Evolutionary conservation across 768 basidiomycete species (phyloP).

Genomic region (Collybia sordida): DNA sequence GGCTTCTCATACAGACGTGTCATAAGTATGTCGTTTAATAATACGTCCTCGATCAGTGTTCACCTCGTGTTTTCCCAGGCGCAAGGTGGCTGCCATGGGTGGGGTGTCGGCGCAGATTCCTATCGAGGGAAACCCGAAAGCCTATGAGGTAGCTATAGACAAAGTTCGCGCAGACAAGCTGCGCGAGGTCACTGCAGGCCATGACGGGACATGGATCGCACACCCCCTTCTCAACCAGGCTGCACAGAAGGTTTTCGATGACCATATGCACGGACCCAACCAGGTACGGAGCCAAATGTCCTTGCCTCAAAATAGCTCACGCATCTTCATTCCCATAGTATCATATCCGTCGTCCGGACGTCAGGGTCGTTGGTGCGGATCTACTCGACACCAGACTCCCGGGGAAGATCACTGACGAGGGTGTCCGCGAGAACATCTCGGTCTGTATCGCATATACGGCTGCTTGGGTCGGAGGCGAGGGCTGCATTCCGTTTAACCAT

Average conservation of each 20-base stretch:
- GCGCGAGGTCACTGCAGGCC: slow-evolving; percentile 92
- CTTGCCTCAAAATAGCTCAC: background rate
- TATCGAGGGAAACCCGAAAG: slow-evolving; percentile 90
- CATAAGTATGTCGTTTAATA: slow-evolving; percentile 63
- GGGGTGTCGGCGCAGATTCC: slow-evolving; percentile 99
- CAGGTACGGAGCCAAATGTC: slow-evolving; percentile 50
- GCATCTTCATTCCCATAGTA: slow-evolving; percentile 51
- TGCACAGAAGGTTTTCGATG: slow-evolving; percentile 86
- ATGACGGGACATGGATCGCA: slow-evolving; percentile 99
- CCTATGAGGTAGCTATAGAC: slow-evolving; percentile 90
- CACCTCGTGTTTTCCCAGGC: slow-evolving; percentile 42
- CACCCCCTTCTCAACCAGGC: slow-evolving; percentile 94
- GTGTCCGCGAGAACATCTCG: slow-evolving; percentile 84
- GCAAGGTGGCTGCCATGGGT: slow-evolving; percentile 99
- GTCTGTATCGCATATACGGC: slow-evolving; percentile 89
- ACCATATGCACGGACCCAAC: slow-evolving; percentile 96
- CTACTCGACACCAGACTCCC: slow-evolving; percentile 80
- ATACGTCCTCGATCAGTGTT: slow-evolving; percentile 4
- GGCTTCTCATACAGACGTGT: slow-evolving; percentile 95
- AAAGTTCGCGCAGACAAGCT: slow-evolving; percentile 96
- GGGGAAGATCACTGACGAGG: slow-evolving; percentile 85
- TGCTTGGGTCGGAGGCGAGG: slow-evolving; percentile 96
- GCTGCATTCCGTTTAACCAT: slow-evolving; percentile 94
- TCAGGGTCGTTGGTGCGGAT: slow-evolving; percentile 84
- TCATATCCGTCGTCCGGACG: slow-evolving; percentile 88